Evolutionary conservation across 1,139 yeast species (phyloP).

Genomic region (Spathaspora sp.): DNA sequence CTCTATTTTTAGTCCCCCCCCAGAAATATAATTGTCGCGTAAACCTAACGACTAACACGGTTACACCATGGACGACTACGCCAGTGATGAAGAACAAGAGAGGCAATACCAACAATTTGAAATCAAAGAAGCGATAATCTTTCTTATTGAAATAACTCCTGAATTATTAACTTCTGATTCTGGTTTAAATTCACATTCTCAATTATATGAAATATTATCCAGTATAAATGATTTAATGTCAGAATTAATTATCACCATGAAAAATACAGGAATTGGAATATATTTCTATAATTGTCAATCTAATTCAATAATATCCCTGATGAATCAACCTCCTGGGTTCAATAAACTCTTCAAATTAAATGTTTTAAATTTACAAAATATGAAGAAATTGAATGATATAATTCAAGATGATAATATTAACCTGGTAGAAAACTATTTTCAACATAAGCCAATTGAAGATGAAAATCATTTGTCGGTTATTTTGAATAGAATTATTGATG

Average conservation of each 20-base stretch:
- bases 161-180: constrained; percentile 40
- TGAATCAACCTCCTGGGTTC: constrained; percentile 20
- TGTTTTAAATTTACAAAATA: constrained; percentile 38
- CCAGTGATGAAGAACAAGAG: constrained; percentile 15
- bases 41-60: background rate
- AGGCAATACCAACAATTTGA: constrained; percentile 40
- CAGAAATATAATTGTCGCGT: background rate
- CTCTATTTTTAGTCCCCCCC: background rate
- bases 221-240: constrained; percentile 57
- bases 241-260: constrained; percentile 56
- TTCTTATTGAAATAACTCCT: constrained; percentile 60
- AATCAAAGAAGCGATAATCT: constrained; percentile 61
- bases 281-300: constrained; percentile 53
- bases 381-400: constrained; percentile 37
- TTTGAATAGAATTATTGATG: constrained; percentile 33
- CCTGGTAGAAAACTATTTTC: constrained; percentile 17
- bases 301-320: constrained; percentile 12
- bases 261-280: constrained; percentile 67
- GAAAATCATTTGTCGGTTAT: constrained; percentile 27
- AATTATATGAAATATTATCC: constrained; percentile 51
- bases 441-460: constrained; percentile 22
- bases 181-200: constrained; percentile 36
- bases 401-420: constrained; percentile 29
- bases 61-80: constrained; percentile 9
- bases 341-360: constrained; percentile 33